Evolutionary conservation across 306 rosid species (phyloP).

Genomic region (Castanea crenata): DNA sequence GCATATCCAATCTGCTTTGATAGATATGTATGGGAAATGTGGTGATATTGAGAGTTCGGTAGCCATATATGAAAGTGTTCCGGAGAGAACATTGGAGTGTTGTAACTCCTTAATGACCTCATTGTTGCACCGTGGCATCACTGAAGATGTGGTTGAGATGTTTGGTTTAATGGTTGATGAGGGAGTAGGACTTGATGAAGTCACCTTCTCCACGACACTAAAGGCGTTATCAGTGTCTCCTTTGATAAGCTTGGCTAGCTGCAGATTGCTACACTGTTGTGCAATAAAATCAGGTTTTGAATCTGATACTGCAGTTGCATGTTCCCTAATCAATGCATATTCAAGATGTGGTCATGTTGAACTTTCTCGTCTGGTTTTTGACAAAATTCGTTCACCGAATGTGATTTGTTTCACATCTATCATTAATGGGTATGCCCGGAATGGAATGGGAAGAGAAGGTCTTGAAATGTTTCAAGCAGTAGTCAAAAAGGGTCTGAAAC

Average conservation of each 20-base stretch:
- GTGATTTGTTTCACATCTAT: constrained; percentile 71
- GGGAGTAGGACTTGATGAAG: constrained; percentile 62
- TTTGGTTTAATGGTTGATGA: constrained; percentile 75
- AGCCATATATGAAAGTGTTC: constrained; percentile 50
- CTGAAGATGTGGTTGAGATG: constrained; percentile 72
- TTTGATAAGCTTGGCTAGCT: constrained; percentile 41
- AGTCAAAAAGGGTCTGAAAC: constrained; percentile 60
- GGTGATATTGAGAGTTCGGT: constrained; percentile 62
- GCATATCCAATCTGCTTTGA: constrained; percentile 74
- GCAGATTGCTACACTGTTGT: constrained; percentile 52
- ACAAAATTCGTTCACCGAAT: constrained; percentile 56
- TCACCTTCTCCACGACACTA: constrained; percentile 62
- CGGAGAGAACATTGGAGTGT: constrained; percentile 51
- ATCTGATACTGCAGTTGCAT: constrained; percentile 50
- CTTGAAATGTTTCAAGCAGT: constrained; percentile 54
- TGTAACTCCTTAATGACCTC: constrained; percentile 87
- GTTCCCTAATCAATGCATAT: constrained; percentile 76
- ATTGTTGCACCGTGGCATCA: constrained; percentile 51
- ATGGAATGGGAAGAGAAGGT: constrained; percentile 77
- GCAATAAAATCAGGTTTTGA: constrained; percentile 72
- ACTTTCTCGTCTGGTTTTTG: constrained; percentile 54
- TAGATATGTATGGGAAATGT: constrained; percentile 83
- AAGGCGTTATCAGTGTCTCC: constrained; percentile 67
- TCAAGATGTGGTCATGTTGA: constrained; percentile 62
- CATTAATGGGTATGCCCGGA: constrained; percentile 70